These are phyloP conservation scores for Lepraria neglecta DNA, from an alignment of 495 filamentous ascomycete genomes.

Conservation along the genomic window DNA sequence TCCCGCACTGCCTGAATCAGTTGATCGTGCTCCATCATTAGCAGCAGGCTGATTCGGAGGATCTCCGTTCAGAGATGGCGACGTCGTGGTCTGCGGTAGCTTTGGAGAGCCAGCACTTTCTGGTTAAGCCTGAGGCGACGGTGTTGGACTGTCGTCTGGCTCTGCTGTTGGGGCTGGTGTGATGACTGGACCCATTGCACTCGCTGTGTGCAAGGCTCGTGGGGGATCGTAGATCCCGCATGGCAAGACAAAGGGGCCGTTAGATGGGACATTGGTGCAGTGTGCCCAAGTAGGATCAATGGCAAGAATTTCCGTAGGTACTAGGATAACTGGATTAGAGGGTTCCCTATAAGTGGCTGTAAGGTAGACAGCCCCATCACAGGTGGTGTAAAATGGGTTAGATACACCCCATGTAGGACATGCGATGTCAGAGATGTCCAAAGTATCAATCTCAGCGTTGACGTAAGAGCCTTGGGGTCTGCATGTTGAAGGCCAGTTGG, in stretches of 20 bases:
- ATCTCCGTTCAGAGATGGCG: neutral
- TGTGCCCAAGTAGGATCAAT: slow-evolving; percentile 19
- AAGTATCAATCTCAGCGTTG: slow-evolving; percentile 13
- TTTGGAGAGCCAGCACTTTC: slow-evolving; percentile 9
- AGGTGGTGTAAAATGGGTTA: slow-evolving; percentile 16
- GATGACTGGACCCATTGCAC: slow-evolving; percentile 2
- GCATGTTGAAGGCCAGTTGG: slow-evolving; percentile 21
- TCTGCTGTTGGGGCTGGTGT: slow-evolving; percentile 3
- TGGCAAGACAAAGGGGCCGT: slow-evolving; percentile 20
- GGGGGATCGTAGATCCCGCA: slow-evolving; percentile 25
- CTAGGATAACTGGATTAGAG: slow-evolving; percentile 22
- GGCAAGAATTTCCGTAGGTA: slow-evolving; percentile 16
- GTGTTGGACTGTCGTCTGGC: neutral
- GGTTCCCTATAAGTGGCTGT: slow-evolving; percentile 19
- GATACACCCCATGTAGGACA: slow-evolving; percentile 24
- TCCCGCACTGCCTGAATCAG: neutral
- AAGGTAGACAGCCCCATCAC: slow-evolving; percentile 16
- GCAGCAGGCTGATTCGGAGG: neutral
- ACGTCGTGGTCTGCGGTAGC: neutral
- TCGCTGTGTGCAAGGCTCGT: slow-evolving; percentile 12
- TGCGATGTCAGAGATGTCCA: slow-evolving; percentile 20
- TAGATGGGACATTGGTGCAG: slow-evolving; percentile 10
- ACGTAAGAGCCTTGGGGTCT: slow-evolving; percentile 17
- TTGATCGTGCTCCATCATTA: neutral
- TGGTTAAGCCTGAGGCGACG: neutral